These are phyloP conservation scores for Chytriomyces hyalinus DNA, from an alignment of 192 early-diverging fungal genomes.

Conservation along the genomic window DNA sequence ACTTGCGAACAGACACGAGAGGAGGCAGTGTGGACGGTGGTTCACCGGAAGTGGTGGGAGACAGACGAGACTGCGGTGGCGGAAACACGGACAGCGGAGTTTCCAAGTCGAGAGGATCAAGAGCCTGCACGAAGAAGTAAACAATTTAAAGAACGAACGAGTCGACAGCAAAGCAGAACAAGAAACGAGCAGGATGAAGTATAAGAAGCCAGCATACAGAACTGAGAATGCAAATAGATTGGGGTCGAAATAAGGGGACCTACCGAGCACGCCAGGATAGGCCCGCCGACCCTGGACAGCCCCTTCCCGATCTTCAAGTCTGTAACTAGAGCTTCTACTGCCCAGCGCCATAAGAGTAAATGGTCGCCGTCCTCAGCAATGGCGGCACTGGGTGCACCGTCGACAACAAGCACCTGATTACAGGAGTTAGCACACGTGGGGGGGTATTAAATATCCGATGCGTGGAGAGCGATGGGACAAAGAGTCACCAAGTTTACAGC, in stretches of 20 bases:
- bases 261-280: slow-evolving; percentile 37
- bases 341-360: slow-evolving; percentile 55
- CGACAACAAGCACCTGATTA: slow-evolving; percentile 33
- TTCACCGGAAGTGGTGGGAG: background rate
- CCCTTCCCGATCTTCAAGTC: slow-evolving; percentile 48
- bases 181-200: too few species aligned
- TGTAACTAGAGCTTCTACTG: slow-evolving; percentile 50
- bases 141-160: slow-evolving; percentile 43
- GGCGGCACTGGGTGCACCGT: background rate
- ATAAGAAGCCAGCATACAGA: too few species aligned
- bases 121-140: slow-evolving; percentile 32
- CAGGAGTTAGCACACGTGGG: too few species aligned
- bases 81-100: slow-evolving; percentile 17
- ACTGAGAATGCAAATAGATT: too few species aligned
- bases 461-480: too few species aligned
- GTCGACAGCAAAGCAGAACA: background rate
- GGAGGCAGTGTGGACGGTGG: slow-evolving; percentile 39
- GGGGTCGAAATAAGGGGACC: background rate
- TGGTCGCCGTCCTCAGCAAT: slow-evolving; percentile 31
- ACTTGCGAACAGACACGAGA: slow-evolving; percentile 51
- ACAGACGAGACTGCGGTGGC: slow-evolving; percentile 6
- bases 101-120: slow-evolving; percentile 19
- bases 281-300: slow-evolving; percentile 43
- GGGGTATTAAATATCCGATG: too few species aligned
- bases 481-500: too few species aligned